Evolutionary conservation across 257 asterid species (phyloP), one percentile per base, ranked within the genome.

Genomic region (Cruciata laevipes): DNA sequence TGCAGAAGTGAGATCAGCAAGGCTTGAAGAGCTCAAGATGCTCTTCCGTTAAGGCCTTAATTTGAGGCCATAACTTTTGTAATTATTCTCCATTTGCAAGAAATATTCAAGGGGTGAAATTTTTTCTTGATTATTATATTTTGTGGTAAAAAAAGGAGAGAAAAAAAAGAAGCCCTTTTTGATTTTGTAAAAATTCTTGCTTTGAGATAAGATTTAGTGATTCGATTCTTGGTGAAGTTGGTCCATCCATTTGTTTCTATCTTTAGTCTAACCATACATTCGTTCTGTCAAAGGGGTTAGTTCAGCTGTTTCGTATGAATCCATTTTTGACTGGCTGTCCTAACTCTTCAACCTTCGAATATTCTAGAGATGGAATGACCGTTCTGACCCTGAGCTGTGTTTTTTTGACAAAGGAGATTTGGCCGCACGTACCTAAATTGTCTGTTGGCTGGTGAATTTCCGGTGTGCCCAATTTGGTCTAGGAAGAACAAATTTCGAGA

Each of bases 21-120:
- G 96, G 69, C 62, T 90, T 1, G 95, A 90, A 12, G 95, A 90
- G 40, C 96, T 90, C 62, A 86, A 88, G 68, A 86, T 86, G 95
- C 89, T 90, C 6, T 90, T 88, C 66, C 77, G 90, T 63, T 90
- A 72, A 72, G 71, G 4, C 13, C 5, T 17, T 63, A 25, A 25
- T 16, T 67, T 47, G 27, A 61, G 24, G 51, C 37, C 30, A 8
- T 53, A 4, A 23, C 17, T 60, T 25, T 60, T 53, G 59, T 53
- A 44, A 25, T 24, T 7, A 44, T 65, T 14, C n/a, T 14, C n/a
- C 33, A 25, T 17, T 8, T 9, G 40, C 7, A 64, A 21, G 57
- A 55, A 11, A 1, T 10, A 11, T 11, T 3, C 14, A 37, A 33
- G 44, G 44, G 27, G 49, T 33, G 33, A 17, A 20, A 47, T 23